Evolutionary conservation across 2,329 filamentous ascomycete genomes (phyloP).

Genomic region (Balansia obtecta): DNA sequence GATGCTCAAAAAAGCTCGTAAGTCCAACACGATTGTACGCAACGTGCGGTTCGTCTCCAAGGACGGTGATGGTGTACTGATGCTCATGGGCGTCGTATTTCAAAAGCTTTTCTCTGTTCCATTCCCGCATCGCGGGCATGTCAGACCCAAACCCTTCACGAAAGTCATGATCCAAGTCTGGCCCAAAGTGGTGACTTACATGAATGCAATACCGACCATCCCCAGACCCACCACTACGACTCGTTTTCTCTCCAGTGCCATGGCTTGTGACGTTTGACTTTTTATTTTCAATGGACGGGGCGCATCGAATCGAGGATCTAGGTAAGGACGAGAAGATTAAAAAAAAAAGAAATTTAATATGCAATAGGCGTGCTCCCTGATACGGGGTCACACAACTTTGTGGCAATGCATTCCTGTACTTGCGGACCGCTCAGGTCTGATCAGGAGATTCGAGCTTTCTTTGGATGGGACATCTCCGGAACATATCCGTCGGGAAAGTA

Average conservation of each 20-base stretch:
- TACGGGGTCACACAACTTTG: too few species aligned
- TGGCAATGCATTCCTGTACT: neutral
- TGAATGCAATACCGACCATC: slow-evolving; percentile 84
- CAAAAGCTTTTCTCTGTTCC: slow-evolving; percentile 66
- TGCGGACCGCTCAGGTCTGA: neutral
- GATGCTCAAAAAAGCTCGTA: slow-evolving; percentile 79
- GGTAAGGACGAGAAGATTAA: too few species aligned
- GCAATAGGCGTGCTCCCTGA: too few species aligned
- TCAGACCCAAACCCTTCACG: neutral
- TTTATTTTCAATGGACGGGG: too few species aligned
- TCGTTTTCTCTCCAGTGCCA: slow-evolving; percentile 33
- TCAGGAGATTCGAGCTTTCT: neutral
- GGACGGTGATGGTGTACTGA: slow-evolving; percentile 71
- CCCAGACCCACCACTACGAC: slow-evolving; percentile 78
- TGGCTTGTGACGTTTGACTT: neutral
- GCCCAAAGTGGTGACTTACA: slow-evolving; percentile 41
- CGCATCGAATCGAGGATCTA: too few species aligned
- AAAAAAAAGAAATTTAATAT: too few species aligned
- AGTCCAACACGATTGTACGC: slow-evolving; percentile 87
- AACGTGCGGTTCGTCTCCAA: slow-evolving; percentile 77
- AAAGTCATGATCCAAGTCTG: neutral
- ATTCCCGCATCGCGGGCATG: neutral
- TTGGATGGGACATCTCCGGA: slow-evolving; percentile 5
- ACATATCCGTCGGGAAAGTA: neutral
- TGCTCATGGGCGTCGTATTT: slow-evolving; percentile 66